phyloP scores from a whole-genome alignment of 306 rosid species.

The Vigna angularis region DNA sequence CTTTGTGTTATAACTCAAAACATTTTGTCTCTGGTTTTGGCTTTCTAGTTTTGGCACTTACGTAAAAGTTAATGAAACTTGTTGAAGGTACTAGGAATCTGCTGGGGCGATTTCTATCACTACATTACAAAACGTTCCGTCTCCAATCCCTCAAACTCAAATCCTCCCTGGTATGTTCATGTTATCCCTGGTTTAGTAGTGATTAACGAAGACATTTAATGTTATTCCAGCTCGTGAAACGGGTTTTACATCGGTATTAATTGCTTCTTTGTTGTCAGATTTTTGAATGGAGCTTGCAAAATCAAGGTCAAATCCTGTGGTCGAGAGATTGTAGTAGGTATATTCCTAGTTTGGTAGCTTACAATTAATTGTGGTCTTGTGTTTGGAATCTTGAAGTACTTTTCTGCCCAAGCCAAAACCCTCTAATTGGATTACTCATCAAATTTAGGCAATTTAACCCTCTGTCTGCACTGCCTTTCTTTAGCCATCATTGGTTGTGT shows the following conservation, averaged over 20 bases:
- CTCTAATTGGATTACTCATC: not conserved
- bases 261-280: slow-evolving; percentile 60
- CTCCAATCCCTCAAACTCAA: too few species aligned
- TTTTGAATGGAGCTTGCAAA: slow-evolving; percentile 96
- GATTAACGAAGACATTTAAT: not conserved
- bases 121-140: too few species aligned
- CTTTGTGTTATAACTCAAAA: too few species aligned
- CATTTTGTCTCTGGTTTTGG: too few species aligned
- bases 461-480: not conserved
- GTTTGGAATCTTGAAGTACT: not conserved
- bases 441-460: not conserved
- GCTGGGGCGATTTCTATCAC: too few species aligned
- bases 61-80: too few species aligned
- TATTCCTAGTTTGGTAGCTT: slow-evolving; percentile 30
- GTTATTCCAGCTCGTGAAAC: slow-evolving; percentile 30
- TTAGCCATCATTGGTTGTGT: not conserved
- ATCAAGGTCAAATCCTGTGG: slow-evolving; percentile 96
- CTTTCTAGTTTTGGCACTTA: too few species aligned
- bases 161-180: too few species aligned
- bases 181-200: too few species aligned
- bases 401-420: not conserved
- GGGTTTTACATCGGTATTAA: slow-evolving; percentile 19
- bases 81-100: too few species aligned
- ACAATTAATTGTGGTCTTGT: not conserved
- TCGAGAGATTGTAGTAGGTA: slow-evolving; percentile 86